phyloP scores from a whole-genome alignment of 2,329 filamentous ascomycete genomes.

The Fusarium foetens region DNA sequence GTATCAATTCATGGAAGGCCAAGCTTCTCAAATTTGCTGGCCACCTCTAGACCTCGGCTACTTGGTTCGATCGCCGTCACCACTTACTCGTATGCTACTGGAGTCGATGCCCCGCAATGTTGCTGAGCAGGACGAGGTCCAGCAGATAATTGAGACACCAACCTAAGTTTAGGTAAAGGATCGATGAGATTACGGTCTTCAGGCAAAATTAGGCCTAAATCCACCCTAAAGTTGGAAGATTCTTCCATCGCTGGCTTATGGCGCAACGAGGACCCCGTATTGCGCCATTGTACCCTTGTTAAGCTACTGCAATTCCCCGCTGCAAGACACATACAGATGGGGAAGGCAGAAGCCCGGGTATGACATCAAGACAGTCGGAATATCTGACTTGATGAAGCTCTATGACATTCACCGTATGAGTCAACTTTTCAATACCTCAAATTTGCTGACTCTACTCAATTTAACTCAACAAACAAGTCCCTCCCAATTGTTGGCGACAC shows the following conservation, averaged over 20 bases:
- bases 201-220: neutral
- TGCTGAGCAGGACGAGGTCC: conserved; percentile 25
- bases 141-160: conserved; percentile 13
- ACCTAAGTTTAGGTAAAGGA: neutral
- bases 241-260: conserved; percentile 12
- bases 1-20: conserved; percentile 44
- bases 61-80: conserved; percentile 41
- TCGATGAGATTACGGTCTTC: neutral
- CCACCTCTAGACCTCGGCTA: conserved; percentile 42
- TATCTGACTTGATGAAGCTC: neutral
- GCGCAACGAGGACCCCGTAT: conserved; percentile 21
- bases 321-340: neutral
- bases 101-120: conserved; percentile 41
- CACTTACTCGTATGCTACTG: conserved; percentile 42
- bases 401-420: neutral
- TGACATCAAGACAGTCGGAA: neutral
- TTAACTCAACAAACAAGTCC: neutral
- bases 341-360: neutral
- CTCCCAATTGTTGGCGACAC: too few species aligned
- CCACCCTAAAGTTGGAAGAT: neutral
- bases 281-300: conserved; percentile 33
- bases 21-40: conserved; percentile 42
- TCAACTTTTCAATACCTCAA: neutral
- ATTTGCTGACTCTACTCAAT: neutral
- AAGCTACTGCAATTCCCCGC: neutral